Evolutionary conservation across 2,329 filamentous ascomycete species (phyloP), one percentile per base, ranked within the genome.

Genomic region (Exophiala aquamarina): DNA sequence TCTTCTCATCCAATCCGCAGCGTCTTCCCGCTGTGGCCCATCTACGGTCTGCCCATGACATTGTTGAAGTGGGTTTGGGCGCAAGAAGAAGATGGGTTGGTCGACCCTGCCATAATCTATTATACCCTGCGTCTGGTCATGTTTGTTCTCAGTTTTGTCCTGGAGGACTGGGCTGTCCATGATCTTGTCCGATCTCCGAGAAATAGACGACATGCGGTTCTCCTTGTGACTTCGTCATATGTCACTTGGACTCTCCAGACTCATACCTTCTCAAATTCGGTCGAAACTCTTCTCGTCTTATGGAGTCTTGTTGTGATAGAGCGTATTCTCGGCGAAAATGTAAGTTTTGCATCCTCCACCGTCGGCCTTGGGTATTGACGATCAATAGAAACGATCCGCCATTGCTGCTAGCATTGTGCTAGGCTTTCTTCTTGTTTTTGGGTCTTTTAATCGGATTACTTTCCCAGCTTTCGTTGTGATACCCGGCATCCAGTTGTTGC

Each of bases 241-340:
- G 92, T 96, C 59, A 98, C 93, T 38, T 98, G 93, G 92, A 96
- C 92, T 35, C 95, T 92, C 71, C 93, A 98, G 70, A 93, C 89
- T 14, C 93, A 98, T 70, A 97, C 93, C 10, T 97, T 98, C 68
- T 97, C 92, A 54, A 98, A 98, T 70, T 94, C 92, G 52, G 80
- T 97, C 57, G 93, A 98, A 73, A 97, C 93, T 2, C 74, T 98
- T 59, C 79, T 92, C 41, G 90, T 98, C 41, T 81, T 89, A 44
- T 98, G 93, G 93, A 91, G 87, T 62, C 71, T 98, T 67, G 91
- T 97, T 38, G 72, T 98, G 66, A 91, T 96, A 52, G 83, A 88
- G 67, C 84, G 92, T 64, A 93, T 97, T 58, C 76, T 86, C 36
- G 83, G 86, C 57, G 82, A 86, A 61, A 87, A 85, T 71, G 89